Conservation (phyloP, 169 alveolate genomes). For the Eimeria falciformis region DNA sequence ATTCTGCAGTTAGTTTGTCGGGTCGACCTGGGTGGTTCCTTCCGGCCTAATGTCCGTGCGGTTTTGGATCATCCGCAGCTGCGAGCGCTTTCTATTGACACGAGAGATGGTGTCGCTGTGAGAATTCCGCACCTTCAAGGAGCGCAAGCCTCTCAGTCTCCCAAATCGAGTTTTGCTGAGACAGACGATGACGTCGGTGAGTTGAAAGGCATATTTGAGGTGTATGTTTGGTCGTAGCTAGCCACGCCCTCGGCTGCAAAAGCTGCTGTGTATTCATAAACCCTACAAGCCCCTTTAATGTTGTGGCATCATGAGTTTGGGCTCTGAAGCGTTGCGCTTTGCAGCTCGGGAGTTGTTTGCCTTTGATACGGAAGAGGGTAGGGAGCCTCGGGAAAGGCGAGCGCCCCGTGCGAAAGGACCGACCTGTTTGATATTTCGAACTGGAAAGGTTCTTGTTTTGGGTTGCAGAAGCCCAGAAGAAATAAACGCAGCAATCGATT, state of each 20-base stretch:
- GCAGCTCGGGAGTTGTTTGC: conserved; percentile 65
- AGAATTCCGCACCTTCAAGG: conserved; percentile 35
- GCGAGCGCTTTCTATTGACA: conserved; percentile 33
- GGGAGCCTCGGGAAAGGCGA: conserved; percentile 17
- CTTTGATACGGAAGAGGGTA: conserved; percentile 6
- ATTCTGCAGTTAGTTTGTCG: conserved; percentile 75
- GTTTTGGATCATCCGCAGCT: conserved; percentile 56
- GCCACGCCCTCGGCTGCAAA: neutral
- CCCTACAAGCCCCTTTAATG: too few relatives aligned
- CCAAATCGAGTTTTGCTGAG: neutral
- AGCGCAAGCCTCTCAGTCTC: neutral
- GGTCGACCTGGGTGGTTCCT: conserved; percentile 57
- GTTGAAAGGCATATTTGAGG: neutral
- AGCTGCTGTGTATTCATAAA: neutral
- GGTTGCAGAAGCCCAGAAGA: conserved; percentile 74
- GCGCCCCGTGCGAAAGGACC: conserved; percentile 42
- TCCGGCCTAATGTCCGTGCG: conserved; percentile 35
- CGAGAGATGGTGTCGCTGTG: conserved; percentile 68
- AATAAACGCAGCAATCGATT: conserved; percentile 55
- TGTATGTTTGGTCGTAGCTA: neutral
- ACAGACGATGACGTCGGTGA: conserved; percentile 13
- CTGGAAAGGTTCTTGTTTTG: conserved; percentile 67
- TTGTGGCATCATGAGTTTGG: neutral
- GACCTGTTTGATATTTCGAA: conserved; percentile 68
- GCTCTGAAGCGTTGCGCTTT: neutral